A percentile compares a stretch with the other conserved stretches of the same genome.
Conservation (phyloP, 73 alveolate genomes). For the Stentor coeruleus region DNA sequence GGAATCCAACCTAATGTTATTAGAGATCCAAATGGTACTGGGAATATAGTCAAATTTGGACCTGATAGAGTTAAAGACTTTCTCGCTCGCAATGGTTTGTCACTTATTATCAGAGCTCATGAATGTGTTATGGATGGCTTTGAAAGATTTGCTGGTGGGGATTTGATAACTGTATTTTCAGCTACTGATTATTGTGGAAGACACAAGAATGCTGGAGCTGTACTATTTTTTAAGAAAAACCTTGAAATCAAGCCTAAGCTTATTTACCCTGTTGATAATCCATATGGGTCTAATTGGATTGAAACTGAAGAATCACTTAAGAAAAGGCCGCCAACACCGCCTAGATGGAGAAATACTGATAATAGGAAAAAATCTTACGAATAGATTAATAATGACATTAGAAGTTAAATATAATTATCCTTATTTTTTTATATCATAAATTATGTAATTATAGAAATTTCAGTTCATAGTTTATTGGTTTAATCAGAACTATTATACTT, state of each 20-base stretch:
- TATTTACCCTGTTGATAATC: slow-evolving; percentile 46
- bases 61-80: not conserved
- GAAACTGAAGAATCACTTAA: not conserved
- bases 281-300: slow-evolving; percentile 37
- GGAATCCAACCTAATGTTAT: slow-evolving; percentile 43
- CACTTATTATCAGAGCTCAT: slow-evolving; percentile 15
- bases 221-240: slow-evolving; percentile 45
- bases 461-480: no score
- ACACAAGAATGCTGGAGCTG: not conserved
- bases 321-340: no score
- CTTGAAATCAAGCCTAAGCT: slow-evolving; percentile 53
- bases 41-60: slow-evolving; percentile 30
- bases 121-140: not conserved
- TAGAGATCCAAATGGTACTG: slow-evolving; percentile 38
- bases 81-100: not conserved
- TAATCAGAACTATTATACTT: no score
- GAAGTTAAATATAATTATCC: no score
- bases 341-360: no score
- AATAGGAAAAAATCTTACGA: no score
- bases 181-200: not conserved
- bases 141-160: slow-evolving; percentile 2
- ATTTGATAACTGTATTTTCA: not conserved
- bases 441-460: no score
- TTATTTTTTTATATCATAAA: no score
- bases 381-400: no score